Conservation (phyloP, 768 basidiomycete genomes). For the Rubroboletus satanas region DNA sequence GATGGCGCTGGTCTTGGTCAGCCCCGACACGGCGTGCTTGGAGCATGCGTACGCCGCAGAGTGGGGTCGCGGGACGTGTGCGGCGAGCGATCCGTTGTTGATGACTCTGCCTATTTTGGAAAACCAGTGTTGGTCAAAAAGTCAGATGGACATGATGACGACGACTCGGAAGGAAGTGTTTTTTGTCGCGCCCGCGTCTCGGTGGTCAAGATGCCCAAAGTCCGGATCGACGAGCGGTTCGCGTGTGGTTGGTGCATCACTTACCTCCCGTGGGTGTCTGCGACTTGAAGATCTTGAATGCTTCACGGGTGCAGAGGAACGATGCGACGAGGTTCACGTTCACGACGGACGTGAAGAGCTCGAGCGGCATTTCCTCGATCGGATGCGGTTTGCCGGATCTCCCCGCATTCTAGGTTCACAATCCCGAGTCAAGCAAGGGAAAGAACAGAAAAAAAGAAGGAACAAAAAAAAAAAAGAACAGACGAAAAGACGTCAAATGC, state of each 20-base stretch:
- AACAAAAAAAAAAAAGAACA: background rate
- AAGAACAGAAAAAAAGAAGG: background rate
- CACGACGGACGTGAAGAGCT: conserved; percentile 59
- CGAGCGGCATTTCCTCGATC: conserved; percentile 59
- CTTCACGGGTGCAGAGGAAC: conserved; percentile 76
- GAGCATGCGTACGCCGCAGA: conserved; percentile 66
- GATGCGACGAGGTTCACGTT: conserved; percentile 69
- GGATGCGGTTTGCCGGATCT: conserved; percentile 44
- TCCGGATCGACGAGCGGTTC: background rate
- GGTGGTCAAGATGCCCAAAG: too few species aligned
- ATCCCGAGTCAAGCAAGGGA: background rate
- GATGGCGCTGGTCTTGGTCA: conserved; percentile 73
- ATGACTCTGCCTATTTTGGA: conserved; percentile 60
- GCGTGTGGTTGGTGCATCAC: background rate
- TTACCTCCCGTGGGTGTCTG: conserved; percentile 71
- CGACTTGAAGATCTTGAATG: conserved; percentile 66
- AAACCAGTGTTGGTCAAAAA: background rate
- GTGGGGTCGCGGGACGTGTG: conserved; percentile 65
- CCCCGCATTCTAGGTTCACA: conserved; percentile 65
- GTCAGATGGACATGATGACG: background rate
- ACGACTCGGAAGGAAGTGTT: background rate
- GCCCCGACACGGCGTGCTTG: conserved; percentile 75
- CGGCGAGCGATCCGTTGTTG: conserved; percentile 81
- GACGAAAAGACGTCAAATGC: background rate
- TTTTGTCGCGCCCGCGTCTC: background rate